These are phyloP conservation scores for Fusarium equiseti DNA, from an alignment of 2,329 filamentous ascomycete species.

Conservation along the genomic window DNA sequence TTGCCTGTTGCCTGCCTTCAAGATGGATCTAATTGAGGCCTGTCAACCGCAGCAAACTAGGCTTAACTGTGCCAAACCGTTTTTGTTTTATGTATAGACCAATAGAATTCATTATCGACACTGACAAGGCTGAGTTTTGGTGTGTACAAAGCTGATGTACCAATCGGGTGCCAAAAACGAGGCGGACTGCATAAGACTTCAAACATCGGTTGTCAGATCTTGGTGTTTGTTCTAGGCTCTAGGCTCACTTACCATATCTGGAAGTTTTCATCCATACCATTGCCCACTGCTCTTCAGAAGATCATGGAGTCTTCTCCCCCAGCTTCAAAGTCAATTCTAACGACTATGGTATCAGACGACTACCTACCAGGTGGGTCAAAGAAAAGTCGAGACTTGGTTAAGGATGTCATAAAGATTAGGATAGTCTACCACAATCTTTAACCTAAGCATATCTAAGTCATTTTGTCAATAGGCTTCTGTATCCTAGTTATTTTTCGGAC, in stretches of 20 bases:
- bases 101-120: slow-evolving; percentile 12
- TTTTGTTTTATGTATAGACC: slow-evolving; percentile 2
- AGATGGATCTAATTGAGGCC: slow-evolving; percentile 20
- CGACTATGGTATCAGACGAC: not conserved
- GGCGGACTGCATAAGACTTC: slow-evolving; percentile 1
- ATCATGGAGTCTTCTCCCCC: not conserved
- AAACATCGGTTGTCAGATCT: not conserved
- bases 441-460: no score
- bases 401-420: no score
- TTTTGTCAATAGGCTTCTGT: no score
- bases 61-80: slow-evolving; percentile 6
- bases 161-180: slow-evolving; percentile 6
- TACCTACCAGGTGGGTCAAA: no score
- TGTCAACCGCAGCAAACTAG: not conserved
- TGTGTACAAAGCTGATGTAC: not conserved
- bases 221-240: not conserved
- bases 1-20: slow-evolving; percentile 1
- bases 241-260: not conserved
- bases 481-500: no score
- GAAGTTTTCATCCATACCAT: not conserved
- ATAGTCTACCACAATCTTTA: no score
- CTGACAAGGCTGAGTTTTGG: slow-evolving; percentile 31
- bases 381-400: no score
- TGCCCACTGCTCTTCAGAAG: not conserved
- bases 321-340: not conserved